phyloP scores from a whole-genome alignment of 371 early-diverging fungal genomes.

The Mortierella sp. region DNA sequence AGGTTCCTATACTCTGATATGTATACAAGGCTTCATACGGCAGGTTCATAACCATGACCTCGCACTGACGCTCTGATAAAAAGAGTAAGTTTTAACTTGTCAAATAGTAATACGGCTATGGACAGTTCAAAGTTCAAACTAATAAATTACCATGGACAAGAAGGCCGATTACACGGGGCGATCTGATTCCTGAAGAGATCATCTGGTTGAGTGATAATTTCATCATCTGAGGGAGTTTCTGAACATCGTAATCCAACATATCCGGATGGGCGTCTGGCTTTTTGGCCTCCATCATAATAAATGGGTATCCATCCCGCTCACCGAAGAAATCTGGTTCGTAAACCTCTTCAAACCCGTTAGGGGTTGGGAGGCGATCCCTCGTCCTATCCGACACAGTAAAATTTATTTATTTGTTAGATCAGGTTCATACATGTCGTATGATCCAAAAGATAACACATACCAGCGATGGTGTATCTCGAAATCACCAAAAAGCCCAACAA shows the following conservation, averaged over 20 bases:
- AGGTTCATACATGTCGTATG: slow-evolving; percentile 8
- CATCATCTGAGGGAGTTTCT: slow-evolving; percentile 17
- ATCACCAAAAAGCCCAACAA: slow-evolving; percentile 25
- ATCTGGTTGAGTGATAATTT: slow-evolving; percentile 14
- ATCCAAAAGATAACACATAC: slow-evolving; percentile 4
- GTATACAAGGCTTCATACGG: too few species aligned
- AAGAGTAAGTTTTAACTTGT: too few species aligned
- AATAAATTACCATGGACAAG: slow-evolving; percentile 24
- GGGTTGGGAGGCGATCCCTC: slow-evolving; percentile 21
- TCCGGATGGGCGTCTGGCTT: slow-evolving; percentile 25
- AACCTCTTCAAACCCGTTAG: slow-evolving; percentile 22
- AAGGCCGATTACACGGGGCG: slow-evolving; percentile 19
- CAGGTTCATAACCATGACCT: too few species aligned
- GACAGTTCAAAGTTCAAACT: too few species aligned
- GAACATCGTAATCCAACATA: slow-evolving; percentile 11
- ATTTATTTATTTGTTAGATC: neutral
- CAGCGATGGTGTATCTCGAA: slow-evolving; percentile 25
- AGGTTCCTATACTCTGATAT: too few species aligned
- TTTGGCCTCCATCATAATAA: slow-evolving; percentile 15
- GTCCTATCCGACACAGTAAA: slow-evolving; percentile 30
- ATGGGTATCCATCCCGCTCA: slow-evolving; percentile 26
- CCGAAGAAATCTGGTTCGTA: slow-evolving; percentile 23
- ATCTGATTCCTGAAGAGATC: slow-evolving; percentile 17
- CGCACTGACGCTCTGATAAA: too few species aligned
- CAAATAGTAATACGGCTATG: too few species aligned